Conservation (phyloP, 768 basidiomycete genomes). For the Lactarius psammicola region DNA sequence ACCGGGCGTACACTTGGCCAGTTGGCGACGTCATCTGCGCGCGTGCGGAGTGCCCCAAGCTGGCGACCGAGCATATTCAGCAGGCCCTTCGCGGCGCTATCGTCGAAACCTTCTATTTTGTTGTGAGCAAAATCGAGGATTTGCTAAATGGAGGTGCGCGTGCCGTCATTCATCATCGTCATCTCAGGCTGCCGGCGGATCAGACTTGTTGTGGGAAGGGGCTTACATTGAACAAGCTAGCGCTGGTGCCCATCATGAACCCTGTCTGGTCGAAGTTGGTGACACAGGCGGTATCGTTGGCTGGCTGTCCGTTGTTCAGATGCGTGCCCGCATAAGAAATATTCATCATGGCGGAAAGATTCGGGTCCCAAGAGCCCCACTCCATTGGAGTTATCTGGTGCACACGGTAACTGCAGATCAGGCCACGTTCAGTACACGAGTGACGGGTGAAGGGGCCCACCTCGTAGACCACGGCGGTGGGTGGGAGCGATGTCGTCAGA, state of each 20-base stretch:
- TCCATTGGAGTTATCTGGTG: slow-evolving; percentile 59
- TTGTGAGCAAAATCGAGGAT: slow-evolving; percentile 47
- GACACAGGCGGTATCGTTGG: slow-evolving; percentile 59
- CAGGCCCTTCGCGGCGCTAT: slow-evolving; percentile 41
- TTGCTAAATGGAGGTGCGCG: slow-evolving; percentile 40
- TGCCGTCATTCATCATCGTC: not conserved
- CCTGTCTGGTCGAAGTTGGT: slow-evolving; percentile 71
- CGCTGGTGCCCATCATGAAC: slow-evolving; percentile 75
- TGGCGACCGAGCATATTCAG: slow-evolving; percentile 50
- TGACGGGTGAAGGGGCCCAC: slow-evolving; percentile 35
- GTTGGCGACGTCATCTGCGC: slow-evolving; percentile 60
- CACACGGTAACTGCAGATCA: slow-evolving; percentile 9
- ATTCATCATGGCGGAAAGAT: slow-evolving; percentile 66
- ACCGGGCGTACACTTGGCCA: slow-evolving; percentile 54
- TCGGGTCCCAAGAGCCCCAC: slow-evolving; percentile 72
- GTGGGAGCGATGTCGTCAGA: slow-evolving; percentile 39
- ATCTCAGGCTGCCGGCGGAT: not conserved
- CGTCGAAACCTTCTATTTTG: slow-evolving; percentile 42
- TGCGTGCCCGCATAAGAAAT: slow-evolving; percentile 63
- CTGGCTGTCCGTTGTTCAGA: slow-evolving; percentile 54
- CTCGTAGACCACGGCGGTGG: slow-evolving; percentile 56
- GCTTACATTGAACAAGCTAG: slow-evolving; percentile 62
- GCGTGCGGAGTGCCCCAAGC: slow-evolving; percentile 48
- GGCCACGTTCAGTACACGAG: slow-evolving; percentile 13
- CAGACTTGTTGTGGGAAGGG: too few relatives aligned